Evolutionary conservation across 1,284 basidiomycete genomes (phyloP), one percentile per base, ranked within the genome.

Genomic region (Trametes hirsuta): DNA sequence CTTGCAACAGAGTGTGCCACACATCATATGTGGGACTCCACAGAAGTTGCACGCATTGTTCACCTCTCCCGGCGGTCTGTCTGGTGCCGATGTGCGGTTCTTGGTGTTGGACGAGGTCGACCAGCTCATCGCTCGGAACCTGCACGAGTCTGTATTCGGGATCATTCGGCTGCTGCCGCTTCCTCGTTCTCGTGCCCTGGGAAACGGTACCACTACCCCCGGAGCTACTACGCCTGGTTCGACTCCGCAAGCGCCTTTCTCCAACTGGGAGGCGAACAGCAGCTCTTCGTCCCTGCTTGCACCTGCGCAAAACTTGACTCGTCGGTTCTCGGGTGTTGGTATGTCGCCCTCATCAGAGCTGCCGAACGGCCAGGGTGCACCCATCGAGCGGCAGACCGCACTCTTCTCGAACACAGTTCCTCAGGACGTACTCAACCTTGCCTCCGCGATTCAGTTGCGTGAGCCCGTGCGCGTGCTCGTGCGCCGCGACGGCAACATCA

Each of bases 71-170:
- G 85, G 88, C 25, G 89, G 88, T 10, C 79, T 97, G 40, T 73
- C 80, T 18, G 93, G 94, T 10, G 83, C 86, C 15, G 94, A 96
- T 71, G 93, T 97, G 52, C 84, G 94, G 35, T 91, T 98, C 75
- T 83, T 98, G 54, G 94, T 98, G 30, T 83, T 99, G 18, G 97
- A 99, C 71, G 97, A 99, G 73, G 96, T 98, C 42, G 97, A 99
- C 73, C 97, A 98, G 74, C 78, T 99, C 64, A 97, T 99, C 71
- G 96, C 97, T 8, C 88, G 97, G 55, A 98, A 98, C 72, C 78
- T 98, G 58, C 94, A 97, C 68, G 97, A 99, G 59, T 94, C 91
- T 71, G 96, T 99, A 22, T 90, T 94, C 74, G 93, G 87, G 67
- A 91, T 98, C 68, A 92, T 96, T 67, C 94, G 95, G 63, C 79